A percentile compares a stretch with the other conserved stretches of the same genome.
Evolutionary conservation across 176 grass and related monocot species (phyloP).

Genomic region (Phragmites australis): DNA sequence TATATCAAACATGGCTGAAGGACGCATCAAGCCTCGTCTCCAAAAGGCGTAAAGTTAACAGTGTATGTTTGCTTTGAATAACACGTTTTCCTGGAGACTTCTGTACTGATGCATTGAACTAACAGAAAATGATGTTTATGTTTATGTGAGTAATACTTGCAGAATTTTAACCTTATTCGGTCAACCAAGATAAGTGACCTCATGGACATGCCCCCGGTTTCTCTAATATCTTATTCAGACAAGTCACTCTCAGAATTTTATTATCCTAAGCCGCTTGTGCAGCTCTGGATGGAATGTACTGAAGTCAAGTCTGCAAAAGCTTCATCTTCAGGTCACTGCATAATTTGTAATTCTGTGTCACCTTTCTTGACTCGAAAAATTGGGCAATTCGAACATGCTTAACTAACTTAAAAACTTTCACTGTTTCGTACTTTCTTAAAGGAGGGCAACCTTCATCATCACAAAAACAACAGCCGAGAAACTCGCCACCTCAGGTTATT

Average conservation of each 20-base stretch:
- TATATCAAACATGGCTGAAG: constrained; percentile 83
- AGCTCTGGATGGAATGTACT: constrained; percentile 68
- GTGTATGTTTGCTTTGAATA: constrained; percentile 45
- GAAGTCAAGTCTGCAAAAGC: constrained; percentile 33
- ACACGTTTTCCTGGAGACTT: neutral
- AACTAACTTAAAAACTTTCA: constrained; percentile 29
- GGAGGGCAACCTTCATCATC: constrained; percentile 42
- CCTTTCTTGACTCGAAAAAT: constrained; percentile 14
- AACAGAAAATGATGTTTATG: constrained; percentile 16
- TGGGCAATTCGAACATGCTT: neutral
- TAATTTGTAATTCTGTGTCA: constrained; percentile 32
- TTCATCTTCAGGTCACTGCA: constrained; percentile 55
- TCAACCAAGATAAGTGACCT: constrained; percentile 54
- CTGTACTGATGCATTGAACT: constrained; percentile 4
- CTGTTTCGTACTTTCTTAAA: constrained; percentile 40
- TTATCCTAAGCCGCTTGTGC: constrained; percentile 65
- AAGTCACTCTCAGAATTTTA: constrained; percentile 48
- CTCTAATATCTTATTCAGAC: constrained; percentile 52
- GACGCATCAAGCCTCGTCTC: constrained; percentile 56
- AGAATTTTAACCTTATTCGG: constrained; percentile 44
- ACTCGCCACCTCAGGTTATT: constrained; percentile 49
- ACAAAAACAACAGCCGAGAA: constrained; percentile 46
- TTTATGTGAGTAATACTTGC: constrained; percentile 40
- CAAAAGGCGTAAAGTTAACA: constrained; percentile 74
- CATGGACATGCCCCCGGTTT: constrained; percentile 63